A percentile compares a stretch with the other conserved stretches of the same genome.
phyloP scores from a whole-genome alignment of 2,329 filamentous ascomycete species.

The Cytospora piceicola region DNA sequence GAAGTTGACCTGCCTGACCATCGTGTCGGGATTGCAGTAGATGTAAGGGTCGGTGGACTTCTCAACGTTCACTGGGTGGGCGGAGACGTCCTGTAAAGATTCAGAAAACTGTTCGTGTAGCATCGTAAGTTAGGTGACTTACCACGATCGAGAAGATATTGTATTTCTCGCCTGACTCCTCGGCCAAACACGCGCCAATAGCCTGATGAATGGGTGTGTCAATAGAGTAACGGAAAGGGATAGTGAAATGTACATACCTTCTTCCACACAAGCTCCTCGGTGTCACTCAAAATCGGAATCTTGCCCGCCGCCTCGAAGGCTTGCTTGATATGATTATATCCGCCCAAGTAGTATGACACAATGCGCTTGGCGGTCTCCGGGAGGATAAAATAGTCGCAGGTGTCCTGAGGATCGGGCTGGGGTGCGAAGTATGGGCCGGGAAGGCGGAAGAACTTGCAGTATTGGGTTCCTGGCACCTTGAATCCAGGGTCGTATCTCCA shows the following conservation, averaged over 20 bases:
- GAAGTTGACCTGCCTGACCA: slow-evolving; percentile 6
- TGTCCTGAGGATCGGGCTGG: background rate
- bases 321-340: background rate
- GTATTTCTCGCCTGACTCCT: slow-evolving; percentile 8
- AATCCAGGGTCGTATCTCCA: slow-evolving; percentile 19
- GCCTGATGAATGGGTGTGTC: background rate
- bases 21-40: background rate
- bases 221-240: background rate
- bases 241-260: slow-evolving; percentile 5
- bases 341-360: background rate
- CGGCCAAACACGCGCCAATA: background rate
- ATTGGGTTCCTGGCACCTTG: slow-evolving; percentile 1
- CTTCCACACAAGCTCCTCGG: slow-evolving; percentile 2
- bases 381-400: slow-evolving; percentile 4
- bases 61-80: slow-evolving; percentile 4
- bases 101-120: background rate
- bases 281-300: background rate
- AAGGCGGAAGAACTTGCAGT: slow-evolving; percentile 16
- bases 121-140: background rate
- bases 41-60: background rate
- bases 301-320: background rate
- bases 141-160: slow-evolving; percentile 14
- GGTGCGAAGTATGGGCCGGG: slow-evolving; percentile 12
- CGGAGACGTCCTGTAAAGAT: background rate
- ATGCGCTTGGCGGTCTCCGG: background rate